Evolutionary conservation across 2,329 filamentous ascomycete species (phyloP).

Genomic region (Bipolaris bicolor): DNA sequence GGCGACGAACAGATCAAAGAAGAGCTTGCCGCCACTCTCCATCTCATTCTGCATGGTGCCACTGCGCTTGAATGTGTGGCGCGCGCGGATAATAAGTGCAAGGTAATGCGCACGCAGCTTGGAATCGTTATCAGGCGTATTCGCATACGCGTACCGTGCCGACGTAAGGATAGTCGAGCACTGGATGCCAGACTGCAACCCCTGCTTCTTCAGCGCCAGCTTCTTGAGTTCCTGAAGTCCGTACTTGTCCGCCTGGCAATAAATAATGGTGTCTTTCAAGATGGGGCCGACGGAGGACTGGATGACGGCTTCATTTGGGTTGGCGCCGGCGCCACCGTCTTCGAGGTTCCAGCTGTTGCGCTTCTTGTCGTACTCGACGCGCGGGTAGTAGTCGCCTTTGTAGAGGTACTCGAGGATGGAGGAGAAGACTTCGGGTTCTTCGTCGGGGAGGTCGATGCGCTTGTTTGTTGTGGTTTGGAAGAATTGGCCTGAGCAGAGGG

Average conservation of each 20-base stretch:
- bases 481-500: slow-evolving; percentile 67
- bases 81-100: slow-evolving; percentile 86
- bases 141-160: slow-evolving; percentile 86
- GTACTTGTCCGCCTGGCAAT: slow-evolving; percentile 86
- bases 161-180: slow-evolving; percentile 84
- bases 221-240: slow-evolving; percentile 84
- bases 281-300: slow-evolving; percentile 69
- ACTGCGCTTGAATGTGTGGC: slow-evolving; percentile 88
- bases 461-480: slow-evolving; percentile 64
- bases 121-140: slow-evolving; percentile 90
- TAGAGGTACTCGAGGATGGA: slow-evolving; percentile 90
- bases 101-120: slow-evolving; percentile 90
- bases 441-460: slow-evolving; percentile 79
- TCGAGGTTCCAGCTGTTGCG: slow-evolving; percentile 84
- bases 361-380: slow-evolving; percentile 80
- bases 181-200: slow-evolving; percentile 82
- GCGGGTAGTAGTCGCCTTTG: slow-evolving; percentile 91
- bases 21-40: slow-evolving; percentile 83
- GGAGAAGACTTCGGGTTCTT: slow-evolving; percentile 89
- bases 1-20: slow-evolving; percentile 93
- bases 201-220: slow-evolving; percentile 85
- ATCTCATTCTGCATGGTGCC: slow-evolving; percentile 97
- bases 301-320: slow-evolving; percentile 57
- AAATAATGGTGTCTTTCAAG: slow-evolving; percentile 87
- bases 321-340: slow-evolving; percentile 53